phyloP scores from a whole-genome alignment of 2,329 filamentous ascomycete genomes.

The Epichloe brachyelytri region DNA sequence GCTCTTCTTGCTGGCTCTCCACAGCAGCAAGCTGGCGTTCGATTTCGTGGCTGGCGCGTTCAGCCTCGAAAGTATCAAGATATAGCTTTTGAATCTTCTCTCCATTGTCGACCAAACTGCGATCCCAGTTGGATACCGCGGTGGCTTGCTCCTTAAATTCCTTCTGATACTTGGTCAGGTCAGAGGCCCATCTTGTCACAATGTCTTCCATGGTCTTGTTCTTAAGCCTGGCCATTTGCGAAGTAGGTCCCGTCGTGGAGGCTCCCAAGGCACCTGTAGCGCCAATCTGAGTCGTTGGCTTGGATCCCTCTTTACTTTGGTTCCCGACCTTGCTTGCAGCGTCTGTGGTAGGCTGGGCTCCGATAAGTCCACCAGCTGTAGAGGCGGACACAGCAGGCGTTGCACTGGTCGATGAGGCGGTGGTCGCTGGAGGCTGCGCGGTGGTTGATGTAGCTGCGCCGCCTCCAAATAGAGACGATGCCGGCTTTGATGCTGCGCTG shows the following conservation, averaged over 20 bases:
- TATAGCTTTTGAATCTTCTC: slow-evolving; percentile 93
- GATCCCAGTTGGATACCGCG: slow-evolving; percentile 82
- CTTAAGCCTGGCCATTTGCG: slow-evolving; percentile 80
- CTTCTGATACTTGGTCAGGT: slow-evolving; percentile 91
- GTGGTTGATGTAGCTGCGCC: slow-evolving; percentile 14
- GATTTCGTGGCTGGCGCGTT: slow-evolving; percentile 84
- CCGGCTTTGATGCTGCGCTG: slow-evolving; percentile 7
- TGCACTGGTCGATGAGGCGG: slow-evolving; percentile 16
- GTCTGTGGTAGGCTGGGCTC: slow-evolving; percentile 20
- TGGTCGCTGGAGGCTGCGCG: slow-evolving; percentile 15
- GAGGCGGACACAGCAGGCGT: slow-evolving; percentile 14
- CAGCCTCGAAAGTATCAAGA: slow-evolving; percentile 81
- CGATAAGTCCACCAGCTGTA: slow-evolving; percentile 17
- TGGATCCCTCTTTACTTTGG: slow-evolving; percentile 15
- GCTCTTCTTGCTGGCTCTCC: slow-evolving; percentile 84
- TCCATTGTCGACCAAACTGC: slow-evolving; percentile 81
- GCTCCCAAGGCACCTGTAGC: slow-evolving; percentile 40
- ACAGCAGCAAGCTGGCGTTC: slow-evolving; percentile 83
- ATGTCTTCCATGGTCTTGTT: slow-evolving; percentile 99
- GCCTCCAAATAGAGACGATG: slow-evolving; percentile 8
- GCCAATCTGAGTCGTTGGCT: slow-evolving; percentile 17
- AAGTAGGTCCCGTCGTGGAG: slow-evolving; percentile 69
- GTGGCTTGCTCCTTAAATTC: slow-evolving; percentile 86
- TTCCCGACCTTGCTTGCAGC: slow-evolving; percentile 9
- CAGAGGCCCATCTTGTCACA: slow-evolving; percentile 90